Conservation (phyloP, 2,329 filamentous ascomycete species). For the Cladosporium cucumerinum region DNA sequence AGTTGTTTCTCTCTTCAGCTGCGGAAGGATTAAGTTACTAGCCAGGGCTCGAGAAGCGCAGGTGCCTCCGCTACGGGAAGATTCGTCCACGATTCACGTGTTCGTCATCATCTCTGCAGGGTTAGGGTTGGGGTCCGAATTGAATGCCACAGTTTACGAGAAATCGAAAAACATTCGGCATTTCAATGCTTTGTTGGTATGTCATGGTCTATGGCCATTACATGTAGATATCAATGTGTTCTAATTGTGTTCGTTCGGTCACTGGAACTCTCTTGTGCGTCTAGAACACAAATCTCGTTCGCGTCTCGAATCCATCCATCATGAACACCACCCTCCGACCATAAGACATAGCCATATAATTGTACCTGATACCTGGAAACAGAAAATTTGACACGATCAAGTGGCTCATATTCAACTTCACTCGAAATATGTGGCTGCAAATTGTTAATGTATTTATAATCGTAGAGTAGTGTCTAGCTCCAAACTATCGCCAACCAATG, state of each 20-base stretch:
- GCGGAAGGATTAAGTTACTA: not conserved
- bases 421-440: not conserved
- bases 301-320: not conserved
- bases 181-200: not conserved
- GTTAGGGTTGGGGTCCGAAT: not conserved
- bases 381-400: not conserved
- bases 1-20: conserved; percentile 1
- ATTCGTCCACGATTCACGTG: not conserved
- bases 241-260: not conserved
- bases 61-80: not conserved
- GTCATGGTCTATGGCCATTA: not conserved
- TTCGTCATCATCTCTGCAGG: not conserved
- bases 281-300: not conserved
- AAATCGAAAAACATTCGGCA: not conserved
- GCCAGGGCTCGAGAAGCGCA: not conserved
- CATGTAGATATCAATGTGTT: not conserved
- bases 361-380: no score
- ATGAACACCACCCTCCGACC: not conserved
- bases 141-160: not conserved
- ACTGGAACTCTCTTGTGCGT: not conserved
- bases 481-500: not conserved
- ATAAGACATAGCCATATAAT: not conserved
- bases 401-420: not conserved
- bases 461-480: not conserved
- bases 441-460: not conserved